phyloP scores from a whole-genome alignment of 2,329 filamentous ascomycete species.

The Zalaria obscura region DNA sequence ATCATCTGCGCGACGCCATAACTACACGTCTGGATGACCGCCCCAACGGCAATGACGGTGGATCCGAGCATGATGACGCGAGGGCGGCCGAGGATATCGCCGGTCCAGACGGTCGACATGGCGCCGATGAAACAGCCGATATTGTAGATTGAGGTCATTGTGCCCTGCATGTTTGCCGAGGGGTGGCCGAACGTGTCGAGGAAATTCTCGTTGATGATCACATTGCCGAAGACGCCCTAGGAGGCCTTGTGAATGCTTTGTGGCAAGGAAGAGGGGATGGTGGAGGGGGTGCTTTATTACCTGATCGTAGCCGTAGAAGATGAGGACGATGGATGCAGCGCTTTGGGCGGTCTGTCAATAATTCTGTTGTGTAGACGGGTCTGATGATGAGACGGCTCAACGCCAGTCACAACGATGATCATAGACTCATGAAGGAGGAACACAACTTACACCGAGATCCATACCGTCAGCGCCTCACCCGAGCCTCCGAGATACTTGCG shows the following conservation, averaged over 20 bases:
- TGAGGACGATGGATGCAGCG: constrained; percentile 34
- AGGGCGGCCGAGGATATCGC: constrained; percentile 30
- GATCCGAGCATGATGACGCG: constrained; percentile 25
- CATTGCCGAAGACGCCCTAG: constrained; percentile 19
- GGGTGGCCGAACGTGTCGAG: constrained; percentile 22
- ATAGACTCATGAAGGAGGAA: neutral
- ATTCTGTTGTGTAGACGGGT: too few relatives aligned
- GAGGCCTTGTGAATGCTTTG: neutral
- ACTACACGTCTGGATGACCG: constrained; percentile 26
- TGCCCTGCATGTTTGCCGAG: constrained; percentile 19
- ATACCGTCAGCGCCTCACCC: constrained; percentile 35
- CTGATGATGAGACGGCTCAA: too few relatives aligned
- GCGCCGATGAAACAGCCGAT: constrained; percentile 36
- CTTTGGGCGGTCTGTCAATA: neutral
- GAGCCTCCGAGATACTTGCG: constrained; percentile 37
- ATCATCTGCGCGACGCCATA: constrained; percentile 29
- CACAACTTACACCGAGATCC: constrained; percentile 29
- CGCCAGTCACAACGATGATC: neutral
- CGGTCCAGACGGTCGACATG: constrained; percentile 23
- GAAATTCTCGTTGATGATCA: constrained; percentile 22
- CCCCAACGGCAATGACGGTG: constrained; percentile 25
- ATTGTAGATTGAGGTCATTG: constrained; percentile 20
- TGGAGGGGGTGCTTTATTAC: constrained; percentile 10
- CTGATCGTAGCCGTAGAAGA: constrained; percentile 32
- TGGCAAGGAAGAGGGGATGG: neutral